phyloP scores from a whole-genome alignment of 129 eudicot genomes.

The Flaveria robusta region DNA sequence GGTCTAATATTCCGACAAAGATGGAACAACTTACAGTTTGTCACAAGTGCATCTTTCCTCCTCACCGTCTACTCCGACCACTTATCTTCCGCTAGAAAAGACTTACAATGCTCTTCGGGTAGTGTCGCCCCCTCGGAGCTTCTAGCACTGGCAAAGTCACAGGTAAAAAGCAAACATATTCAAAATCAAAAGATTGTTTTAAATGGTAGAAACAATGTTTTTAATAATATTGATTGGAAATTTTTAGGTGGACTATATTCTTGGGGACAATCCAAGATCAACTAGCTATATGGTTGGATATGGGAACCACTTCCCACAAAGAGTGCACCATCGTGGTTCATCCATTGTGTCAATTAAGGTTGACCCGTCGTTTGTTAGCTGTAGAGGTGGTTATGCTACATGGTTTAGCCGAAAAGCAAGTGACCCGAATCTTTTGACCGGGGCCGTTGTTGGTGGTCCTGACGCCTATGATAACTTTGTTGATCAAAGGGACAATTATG shows the following conservation, averaged over 20 bases:
- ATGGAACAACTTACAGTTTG: conserved; percentile 97
- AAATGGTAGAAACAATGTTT: background rate
- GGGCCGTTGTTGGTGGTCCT: conserved; percentile 97
- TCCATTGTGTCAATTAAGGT: conserved; percentile 91
- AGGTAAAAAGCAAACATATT: conserved; percentile 44
- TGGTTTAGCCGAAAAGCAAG: conserved; percentile 84
- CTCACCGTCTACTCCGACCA: conserved; percentile 84
- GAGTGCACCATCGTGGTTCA: conserved; percentile 91
- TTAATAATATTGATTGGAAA: background rate
- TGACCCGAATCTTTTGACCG: conserved; percentile 78
- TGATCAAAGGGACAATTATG: conserved; percentile 86
- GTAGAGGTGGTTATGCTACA: conserved; percentile 92
- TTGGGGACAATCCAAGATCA: conserved; percentile 97
- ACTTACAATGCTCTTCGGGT: conserved; percentile 62
- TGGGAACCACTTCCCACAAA: conserved; percentile 81
- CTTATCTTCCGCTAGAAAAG: conserved; percentile 66
- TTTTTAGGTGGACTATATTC: conserved; percentile 81
- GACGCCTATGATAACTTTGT: conserved; percentile 98
- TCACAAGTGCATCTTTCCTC: conserved; percentile 90
- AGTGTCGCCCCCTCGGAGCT: conserved; percentile 67
- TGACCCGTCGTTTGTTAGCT: conserved; percentile 72
- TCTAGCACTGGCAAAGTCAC: conserved; percentile 73
- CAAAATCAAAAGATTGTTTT: background rate
- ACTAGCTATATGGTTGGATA: conserved; percentile 99
- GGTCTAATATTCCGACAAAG: conserved; percentile 84